Conservation (phyloP, 176 grass and related monocot genomes). For the Alloteropsis semialata region DNA sequence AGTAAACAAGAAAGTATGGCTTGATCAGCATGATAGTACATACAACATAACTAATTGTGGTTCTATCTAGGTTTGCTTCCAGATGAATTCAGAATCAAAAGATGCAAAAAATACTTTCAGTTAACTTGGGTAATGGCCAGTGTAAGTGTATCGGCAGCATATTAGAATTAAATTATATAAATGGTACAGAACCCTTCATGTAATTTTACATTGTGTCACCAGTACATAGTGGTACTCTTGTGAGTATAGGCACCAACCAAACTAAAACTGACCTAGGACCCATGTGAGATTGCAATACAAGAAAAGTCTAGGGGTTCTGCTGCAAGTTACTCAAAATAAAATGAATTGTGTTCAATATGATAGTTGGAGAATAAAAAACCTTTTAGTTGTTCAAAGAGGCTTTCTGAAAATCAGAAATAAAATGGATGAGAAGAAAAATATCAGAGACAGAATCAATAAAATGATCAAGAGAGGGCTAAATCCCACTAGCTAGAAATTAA, state of each 20-base stretch:
- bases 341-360: not conserved
- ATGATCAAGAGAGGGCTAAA: constrained; percentile 12
- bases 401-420: constrained; percentile 12
- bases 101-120: not conserved
- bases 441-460: not conserved
- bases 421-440: constrained; percentile 13
- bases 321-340: not conserved
- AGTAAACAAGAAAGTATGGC: not conserved
- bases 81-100: constrained; percentile 2
- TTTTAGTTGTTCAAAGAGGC: not conserved
- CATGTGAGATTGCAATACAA: not conserved
- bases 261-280: not conserved
- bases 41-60: constrained; percentile 13
- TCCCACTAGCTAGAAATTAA: constrained; percentile 6
- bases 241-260: not conserved
- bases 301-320: not conserved
- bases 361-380: not conserved
- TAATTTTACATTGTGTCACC: not conserved
- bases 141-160: constrained; percentile 9
- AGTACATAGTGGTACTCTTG: not conserved
- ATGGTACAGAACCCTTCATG: not conserved
- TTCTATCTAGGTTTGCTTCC: constrained; percentile 15
- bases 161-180: constrained; percentile 12
- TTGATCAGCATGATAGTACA: not conserved
- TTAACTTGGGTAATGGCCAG: not conserved